A percentile compares a stretch with the other conserved stretches of the same genome.
Evolutionary conservation across 2,329 filamentous ascomycete genomes (phyloP).

Genomic region (Diplodia corticola): DNA sequence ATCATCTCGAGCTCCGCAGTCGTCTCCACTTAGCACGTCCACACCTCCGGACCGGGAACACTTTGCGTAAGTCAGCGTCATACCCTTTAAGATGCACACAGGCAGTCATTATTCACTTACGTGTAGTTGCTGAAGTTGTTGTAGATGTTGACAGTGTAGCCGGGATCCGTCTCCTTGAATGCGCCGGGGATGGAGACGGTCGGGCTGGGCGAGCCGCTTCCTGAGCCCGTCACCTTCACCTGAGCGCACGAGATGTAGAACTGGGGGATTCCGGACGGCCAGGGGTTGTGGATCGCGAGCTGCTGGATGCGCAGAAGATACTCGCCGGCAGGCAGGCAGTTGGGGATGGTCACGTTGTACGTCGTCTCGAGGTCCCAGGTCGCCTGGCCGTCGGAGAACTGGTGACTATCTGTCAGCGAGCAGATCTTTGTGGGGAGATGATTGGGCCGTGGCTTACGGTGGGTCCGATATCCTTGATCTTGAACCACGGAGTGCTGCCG

Average conservation of each 20-base stretch:
- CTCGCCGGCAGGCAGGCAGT: conserved; percentile 27
- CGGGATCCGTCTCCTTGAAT: conserved; percentile 26
- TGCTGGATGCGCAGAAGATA: conserved; percentile 20
- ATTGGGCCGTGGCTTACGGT: conserved; percentile 10
- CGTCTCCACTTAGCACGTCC: conserved; percentile 33
- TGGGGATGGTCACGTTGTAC: conserved; percentile 29
- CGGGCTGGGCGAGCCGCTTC: conserved; percentile 26
- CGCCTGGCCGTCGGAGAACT: conserved; percentile 37
- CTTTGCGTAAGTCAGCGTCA: neutral
- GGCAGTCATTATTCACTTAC: conserved; percentile 24
- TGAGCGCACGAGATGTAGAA: conserved; percentile 28
- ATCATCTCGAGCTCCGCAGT: neutral
- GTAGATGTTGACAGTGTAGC: conserved; percentile 26
- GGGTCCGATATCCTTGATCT: conserved; percentile 43
- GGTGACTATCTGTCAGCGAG: conserved; percentile 4
- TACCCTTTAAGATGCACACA: neutral
- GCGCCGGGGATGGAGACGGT: conserved; percentile 29
- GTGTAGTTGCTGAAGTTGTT: conserved; percentile 39
- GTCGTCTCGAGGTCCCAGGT: conserved; percentile 34
- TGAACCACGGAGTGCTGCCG: conserved; percentile 41
- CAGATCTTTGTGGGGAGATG: neutral
- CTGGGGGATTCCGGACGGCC: conserved; percentile 6
- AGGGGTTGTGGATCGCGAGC: conserved; percentile 16
- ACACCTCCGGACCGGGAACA: conserved; percentile 38
- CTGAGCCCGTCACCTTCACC: conserved; percentile 28